phyloP scores from a whole-genome alignment of 192 early-diverging fungal species.

The Coemansia sp. region DNA sequence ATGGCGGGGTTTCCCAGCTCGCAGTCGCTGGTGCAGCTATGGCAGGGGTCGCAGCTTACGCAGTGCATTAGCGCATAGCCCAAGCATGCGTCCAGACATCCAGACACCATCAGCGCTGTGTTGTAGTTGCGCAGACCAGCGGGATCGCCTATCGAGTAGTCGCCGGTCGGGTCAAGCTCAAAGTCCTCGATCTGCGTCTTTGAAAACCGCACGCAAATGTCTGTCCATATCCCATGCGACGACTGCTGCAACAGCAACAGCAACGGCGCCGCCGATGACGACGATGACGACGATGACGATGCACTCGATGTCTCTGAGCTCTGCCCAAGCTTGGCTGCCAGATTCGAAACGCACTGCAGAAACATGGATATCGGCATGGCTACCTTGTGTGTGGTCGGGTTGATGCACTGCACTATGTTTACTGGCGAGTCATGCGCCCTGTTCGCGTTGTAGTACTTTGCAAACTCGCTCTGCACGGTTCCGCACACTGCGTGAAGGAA shows the following conservation, averaged over 20 bases:
- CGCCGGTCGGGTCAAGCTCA: slow-evolving; percentile 63
- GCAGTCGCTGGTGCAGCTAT: not conserved
- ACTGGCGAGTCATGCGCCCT: slow-evolving; percentile 19
- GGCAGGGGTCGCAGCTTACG: not conserved
- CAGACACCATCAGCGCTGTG: slow-evolving; percentile 55
- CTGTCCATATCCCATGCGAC: slow-evolving; percentile 12
- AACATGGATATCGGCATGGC: slow-evolving; percentile 34
- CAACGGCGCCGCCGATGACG: not conserved
- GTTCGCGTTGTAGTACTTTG: slow-evolving; percentile 47
- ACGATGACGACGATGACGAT: not conserved
- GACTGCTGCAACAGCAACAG: not conserved
- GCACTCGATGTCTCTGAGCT: not conserved
- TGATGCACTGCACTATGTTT: slow-evolving; percentile 26
- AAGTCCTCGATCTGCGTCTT: slow-evolving; percentile 66
- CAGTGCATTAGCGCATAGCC: slow-evolving; percentile 34
- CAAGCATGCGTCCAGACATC: slow-evolving; percentile 59
- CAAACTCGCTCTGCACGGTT: slow-evolving; percentile 44
- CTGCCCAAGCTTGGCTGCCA: not conserved
- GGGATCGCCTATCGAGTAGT: slow-evolving; percentile 57
- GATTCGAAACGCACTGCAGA: slow-evolving; percentile 32
- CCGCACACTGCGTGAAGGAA: slow-evolving; percentile 26
- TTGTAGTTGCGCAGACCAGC: slow-evolving; percentile 60
- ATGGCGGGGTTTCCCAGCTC: slow-evolving; percentile 10
- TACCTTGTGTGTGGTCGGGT: slow-evolving; percentile 19
- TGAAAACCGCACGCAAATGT: slow-evolving; percentile 50